These are phyloP conservation scores for Penstemon newberryi DNA, from an alignment of 257 asterid species.

Conservation along the genomic window DNA sequence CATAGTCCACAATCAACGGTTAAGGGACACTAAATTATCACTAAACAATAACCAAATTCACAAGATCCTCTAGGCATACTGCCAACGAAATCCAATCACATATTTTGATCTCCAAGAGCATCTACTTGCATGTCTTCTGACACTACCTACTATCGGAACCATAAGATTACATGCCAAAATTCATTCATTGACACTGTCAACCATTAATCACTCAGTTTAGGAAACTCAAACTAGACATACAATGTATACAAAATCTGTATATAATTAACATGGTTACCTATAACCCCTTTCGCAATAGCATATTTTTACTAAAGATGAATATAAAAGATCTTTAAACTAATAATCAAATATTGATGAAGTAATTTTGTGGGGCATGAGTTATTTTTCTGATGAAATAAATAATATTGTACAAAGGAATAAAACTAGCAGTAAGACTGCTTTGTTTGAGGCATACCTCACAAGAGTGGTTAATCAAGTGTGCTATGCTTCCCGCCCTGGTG, in stretches of 20 bases:
- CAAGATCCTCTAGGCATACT: background rate
- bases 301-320: background rate
- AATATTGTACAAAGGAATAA: slow-evolving; percentile 20
- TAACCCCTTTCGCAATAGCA: background rate
- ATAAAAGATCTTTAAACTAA: background rate
- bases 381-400: background rate
- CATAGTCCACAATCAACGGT: background rate
- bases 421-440: slow-evolving; percentile 15
- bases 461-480: slow-evolving; percentile 95
- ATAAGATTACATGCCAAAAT: background rate
- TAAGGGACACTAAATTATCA: background rate
- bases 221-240: background rate
- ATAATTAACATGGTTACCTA: background rate
- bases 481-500: slow-evolving; percentile 96
- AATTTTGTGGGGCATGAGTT: background rate
- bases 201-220: background rate
- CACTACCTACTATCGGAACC: background rate
- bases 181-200: background rate
- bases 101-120: slow-evolving; percentile 1
- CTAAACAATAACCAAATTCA: background rate
- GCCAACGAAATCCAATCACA: background rate
- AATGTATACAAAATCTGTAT: background rate
- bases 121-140: background rate
- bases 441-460: slow-evolving; percentile 70
- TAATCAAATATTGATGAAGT: slow-evolving; percentile 1